Base-by-base conservation (phyloP, 495 filamentous ascomycete genomes). In the Schizothecium vesticola region DNA sequence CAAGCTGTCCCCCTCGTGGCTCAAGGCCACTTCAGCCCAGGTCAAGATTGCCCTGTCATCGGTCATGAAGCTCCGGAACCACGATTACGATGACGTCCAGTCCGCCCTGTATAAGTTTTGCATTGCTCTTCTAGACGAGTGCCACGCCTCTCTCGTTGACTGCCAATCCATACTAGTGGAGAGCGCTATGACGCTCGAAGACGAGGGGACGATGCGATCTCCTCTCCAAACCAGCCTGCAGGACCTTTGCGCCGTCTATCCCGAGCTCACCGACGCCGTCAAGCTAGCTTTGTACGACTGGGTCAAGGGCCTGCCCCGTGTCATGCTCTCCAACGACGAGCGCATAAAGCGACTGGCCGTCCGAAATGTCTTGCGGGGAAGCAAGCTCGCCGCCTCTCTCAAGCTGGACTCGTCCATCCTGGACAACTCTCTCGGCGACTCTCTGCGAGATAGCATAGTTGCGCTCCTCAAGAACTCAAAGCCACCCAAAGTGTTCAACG, bases 251-350 rank as follows among this genome's bases (percentile, higher is more conserved):
- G 83, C 80, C n/a, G 82, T 89, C 21, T 87, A 95, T 69, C 75
- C 84, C 12, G 80, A 85, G 29, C 77, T 96, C 0, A 77, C 86
- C 23, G 91, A 93, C 21, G 79, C 86, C 19, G 79, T 97, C 59
- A 92, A 92, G 72, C 85, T 81, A 28, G 89, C 87, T 1, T 77
- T 96, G 4, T 90, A 96, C 76, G 87, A 85, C 55, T 97, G 93
- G 94, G 83, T 95, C 19, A 85, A 87, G 2, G 86, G 90, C 21
- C 85, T 98, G 28, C 91, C 96, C 3, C 84, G 92, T 51, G 78
- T 91, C 12, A 95, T 97, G 87, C 91, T 93, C 75, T 87, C 88
- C 25, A 91, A 87, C 65, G 94, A 99, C 65, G 92, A 97, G 69
- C 83, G 79, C 9, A 78, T 87, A 33, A 96, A 95, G 73, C 83